Evolutionary conservation across 108 stramenopile genomes (phyloP), one percentile per base, ranked within the genome.

Genomic region (Cylindrotheca fusiformis): DNA sequence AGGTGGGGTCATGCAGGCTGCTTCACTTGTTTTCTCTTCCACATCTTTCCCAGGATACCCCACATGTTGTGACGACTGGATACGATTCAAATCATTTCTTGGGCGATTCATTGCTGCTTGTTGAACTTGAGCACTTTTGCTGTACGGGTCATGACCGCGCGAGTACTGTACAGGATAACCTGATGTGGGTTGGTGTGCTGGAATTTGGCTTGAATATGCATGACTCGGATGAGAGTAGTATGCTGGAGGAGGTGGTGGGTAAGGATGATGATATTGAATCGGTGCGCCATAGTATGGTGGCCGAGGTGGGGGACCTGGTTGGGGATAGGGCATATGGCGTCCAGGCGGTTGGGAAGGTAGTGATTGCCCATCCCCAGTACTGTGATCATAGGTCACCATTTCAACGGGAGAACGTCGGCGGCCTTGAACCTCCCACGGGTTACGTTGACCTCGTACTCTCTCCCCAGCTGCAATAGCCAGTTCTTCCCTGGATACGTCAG

Each of bases 401-500:
- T 58, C 52, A 41, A 65, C 28, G 32, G 65, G 60, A 33, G 54
- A 74, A 23, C 65, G 45, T 33, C 63, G 32, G 8, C 26, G 24
- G 14, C 33, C 27, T 32, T 27, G 8, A 23, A 14, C 46, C 21
- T 66, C 32, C 62, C 60, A 57, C 32, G 65, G 51, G 0, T 28
- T 21, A 44, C 58, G 32, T 1, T 18, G 63, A 2, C 33, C 26
- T 41, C 57, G 52, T 5, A 48, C 32, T 32, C 63, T 32, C n/a
- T 29, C 29, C 20, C 48, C 74, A 26, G 71, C 78, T 2, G 73
- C 81, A 8, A 29, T 52, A 10, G 65, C 76, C 14, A 84, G 41
- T 36, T 84, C 78, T 41, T 84, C 77, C 51, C 79, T 74, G 24
- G 79, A 77, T 22, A 63, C 75, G 55, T 67, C 67, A n/a, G 71